A percentile compares a stretch with the other conserved stretches of the same genome.
phyloP scores from a whole-genome alignment of 108 stramenopile species.

The Nitzschia inconspicua region DNA sequence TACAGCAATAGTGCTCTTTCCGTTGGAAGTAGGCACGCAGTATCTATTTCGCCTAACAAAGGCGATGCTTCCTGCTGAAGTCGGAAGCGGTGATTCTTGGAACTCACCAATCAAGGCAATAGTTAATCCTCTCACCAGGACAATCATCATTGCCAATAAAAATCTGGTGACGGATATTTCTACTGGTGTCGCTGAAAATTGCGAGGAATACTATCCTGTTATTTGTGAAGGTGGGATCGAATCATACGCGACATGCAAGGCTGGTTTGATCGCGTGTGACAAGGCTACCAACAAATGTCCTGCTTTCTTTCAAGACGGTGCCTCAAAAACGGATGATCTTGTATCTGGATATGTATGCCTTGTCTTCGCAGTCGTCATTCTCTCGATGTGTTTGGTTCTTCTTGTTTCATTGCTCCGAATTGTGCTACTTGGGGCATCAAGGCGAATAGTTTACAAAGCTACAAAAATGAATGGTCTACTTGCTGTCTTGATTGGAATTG shows the following conservation, averaged over 20 bases:
- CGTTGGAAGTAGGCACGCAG: background rate
- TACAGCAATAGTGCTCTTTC: background rate
- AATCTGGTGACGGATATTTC: slow-evolving; percentile 5
- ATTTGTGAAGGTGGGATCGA: background rate
- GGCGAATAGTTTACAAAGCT: slow-evolving; percentile 20
- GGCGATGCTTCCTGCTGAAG: slow-evolving; percentile 8
- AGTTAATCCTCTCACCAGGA: slow-evolving; percentile 5
- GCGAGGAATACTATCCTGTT: background rate
- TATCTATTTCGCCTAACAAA: slow-evolving; percentile 9
- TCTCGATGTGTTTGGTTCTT: slow-evolving; percentile 1
- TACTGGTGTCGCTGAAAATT: background rate
- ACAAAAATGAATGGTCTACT: slow-evolving; percentile 29
- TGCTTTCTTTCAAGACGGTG: slow-evolving; percentile 22
- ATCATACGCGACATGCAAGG: background rate
- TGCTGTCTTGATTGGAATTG: background rate
- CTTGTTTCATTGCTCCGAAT: slow-evolving; percentile 26
- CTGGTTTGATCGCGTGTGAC: background rate
- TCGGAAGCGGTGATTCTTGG: slow-evolving; percentile 23
- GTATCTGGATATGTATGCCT: slow-evolving; percentile 22
- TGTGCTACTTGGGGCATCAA: slow-evolving; percentile 23
- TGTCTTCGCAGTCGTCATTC: slow-evolving; percentile 5
- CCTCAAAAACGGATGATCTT: slow-evolving; percentile 21
- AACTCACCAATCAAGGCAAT: slow-evolving; percentile 23
- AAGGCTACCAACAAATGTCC: slow-evolving; percentile 8
- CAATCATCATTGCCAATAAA: slow-evolving; percentile 15